phyloP scores from a whole-genome alignment of 306 rosid species.

The Crotalaria pallida region DNA sequence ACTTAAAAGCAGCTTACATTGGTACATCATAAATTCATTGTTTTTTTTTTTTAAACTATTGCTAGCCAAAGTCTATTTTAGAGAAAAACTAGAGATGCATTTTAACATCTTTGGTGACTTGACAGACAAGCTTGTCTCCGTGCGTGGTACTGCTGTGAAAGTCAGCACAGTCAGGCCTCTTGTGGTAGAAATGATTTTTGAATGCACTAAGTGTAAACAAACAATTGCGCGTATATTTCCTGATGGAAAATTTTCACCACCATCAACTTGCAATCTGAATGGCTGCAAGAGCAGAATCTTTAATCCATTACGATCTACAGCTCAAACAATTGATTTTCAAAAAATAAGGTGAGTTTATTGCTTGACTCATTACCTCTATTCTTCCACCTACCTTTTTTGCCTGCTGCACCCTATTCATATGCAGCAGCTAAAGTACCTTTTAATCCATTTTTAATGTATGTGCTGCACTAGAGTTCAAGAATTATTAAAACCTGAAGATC shows the following conservation, averaged over 20 bases:
- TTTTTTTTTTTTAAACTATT: not conserved
- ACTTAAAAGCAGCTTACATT: slow-evolving; percentile 86
- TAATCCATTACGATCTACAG: slow-evolving; percentile 65
- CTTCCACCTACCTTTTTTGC: not conserved
- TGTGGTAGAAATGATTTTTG: slow-evolving; percentile 72
- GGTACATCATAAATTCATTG: slow-evolving; percentile 37
- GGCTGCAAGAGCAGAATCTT: slow-evolving; percentile 92
- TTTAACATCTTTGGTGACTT: slow-evolving; percentile 18
- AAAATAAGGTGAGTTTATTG: slow-evolving; percentile 65
- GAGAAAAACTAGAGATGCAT: not conserved
- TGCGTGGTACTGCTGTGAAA: slow-evolving; percentile 88
- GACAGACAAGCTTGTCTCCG: slow-evolving; percentile 86
- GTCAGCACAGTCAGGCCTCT: slow-evolving; percentile 76
- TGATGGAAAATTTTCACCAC: slow-evolving; percentile 88
- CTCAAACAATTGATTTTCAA: slow-evolving; percentile 78
- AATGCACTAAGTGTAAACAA: slow-evolving; percentile 77
- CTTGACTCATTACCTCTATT: slow-evolving; percentile 10
- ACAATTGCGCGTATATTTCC: slow-evolving; percentile 57
- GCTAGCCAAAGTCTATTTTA: not conserved
- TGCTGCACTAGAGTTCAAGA: slow-evolving; percentile 64
- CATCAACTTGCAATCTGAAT: slow-evolving; percentile 56
- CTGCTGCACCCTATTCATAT: not conserved
- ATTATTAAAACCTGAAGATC: slow-evolving; percentile 75
- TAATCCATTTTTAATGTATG: not conserved
- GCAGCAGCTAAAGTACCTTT: not conserved